Evolutionary conservation across 2,329 filamentous ascomycete genomes (phyloP).

Genomic region (Proliferodiscus dingleyae): DNA sequence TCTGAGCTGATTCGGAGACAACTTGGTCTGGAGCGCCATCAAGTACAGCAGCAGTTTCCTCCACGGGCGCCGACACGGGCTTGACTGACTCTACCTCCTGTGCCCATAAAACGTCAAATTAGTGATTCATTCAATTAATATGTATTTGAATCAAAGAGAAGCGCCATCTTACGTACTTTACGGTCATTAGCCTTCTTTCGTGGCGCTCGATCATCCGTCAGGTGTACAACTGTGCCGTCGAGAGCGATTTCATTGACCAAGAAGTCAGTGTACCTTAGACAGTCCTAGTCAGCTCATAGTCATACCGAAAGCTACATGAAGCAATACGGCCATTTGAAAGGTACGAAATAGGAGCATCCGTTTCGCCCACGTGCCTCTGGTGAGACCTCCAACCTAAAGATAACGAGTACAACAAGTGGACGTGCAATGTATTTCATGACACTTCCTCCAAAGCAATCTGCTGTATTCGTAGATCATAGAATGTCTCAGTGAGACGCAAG

Average conservation of each 20-base stretch:
- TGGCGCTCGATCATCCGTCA: slow-evolving; percentile 38
- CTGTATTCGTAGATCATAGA: too few relatives aligned
- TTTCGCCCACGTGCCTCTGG: too few relatives aligned
- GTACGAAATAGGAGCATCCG: too few relatives aligned
- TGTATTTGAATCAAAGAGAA: too few relatives aligned
- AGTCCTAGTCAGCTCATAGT: slow-evolving; percentile 5
- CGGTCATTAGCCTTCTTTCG: slow-evolving; percentile 1
- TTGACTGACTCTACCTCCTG: neutral
- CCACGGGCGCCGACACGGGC: neutral
- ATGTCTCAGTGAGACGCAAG: too few relatives aligned
- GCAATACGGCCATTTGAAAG: neutral
- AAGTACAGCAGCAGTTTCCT: neutral
- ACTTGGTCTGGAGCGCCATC: neutral
- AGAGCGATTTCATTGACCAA: slow-evolving; percentile 67
- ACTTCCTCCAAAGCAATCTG: too few relatives aligned
- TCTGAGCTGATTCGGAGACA: too few relatives aligned
- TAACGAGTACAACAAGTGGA: too few relatives aligned
- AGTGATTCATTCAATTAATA: too few relatives aligned
- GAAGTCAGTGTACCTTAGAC: slow-evolving; percentile 64
- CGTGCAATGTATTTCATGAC: too few relatives aligned
- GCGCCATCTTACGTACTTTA: slow-evolving; percentile 11
- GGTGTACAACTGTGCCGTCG: slow-evolving; percentile 58
- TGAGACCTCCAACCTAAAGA: too few relatives aligned
- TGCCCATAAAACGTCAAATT: neutral
- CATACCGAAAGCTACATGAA: too few relatives aligned